These are phyloP conservation scores for Phytophthora constricta DNA, from an alignment of 352 stramenopile genomes.

Conservation along the genomic window DNA sequence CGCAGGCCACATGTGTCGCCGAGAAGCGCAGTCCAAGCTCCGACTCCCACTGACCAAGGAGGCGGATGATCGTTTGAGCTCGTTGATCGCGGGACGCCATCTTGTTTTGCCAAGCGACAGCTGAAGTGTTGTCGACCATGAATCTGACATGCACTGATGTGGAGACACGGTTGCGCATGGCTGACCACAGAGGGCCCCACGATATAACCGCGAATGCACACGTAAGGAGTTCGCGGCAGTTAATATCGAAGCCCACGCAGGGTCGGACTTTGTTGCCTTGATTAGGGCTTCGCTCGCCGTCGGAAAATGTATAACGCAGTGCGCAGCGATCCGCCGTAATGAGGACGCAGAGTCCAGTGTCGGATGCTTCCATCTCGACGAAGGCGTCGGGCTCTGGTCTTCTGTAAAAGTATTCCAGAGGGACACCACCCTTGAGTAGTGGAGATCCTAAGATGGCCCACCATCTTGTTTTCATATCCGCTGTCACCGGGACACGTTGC, in stretches of 20 bases:
- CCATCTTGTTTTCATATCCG: conserved; percentile 16
- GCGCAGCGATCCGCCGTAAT: background rate
- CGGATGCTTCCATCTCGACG: conserved; percentile 16
- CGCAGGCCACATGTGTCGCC: conserved; percentile 1
- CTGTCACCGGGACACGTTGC: background rate
- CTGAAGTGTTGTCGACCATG: conserved; percentile 21
- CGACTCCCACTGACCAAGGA: background rate
- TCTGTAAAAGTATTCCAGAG: conserved; percentile 2
- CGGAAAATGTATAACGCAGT: background rate
- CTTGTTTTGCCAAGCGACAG: conserved; percentile 9
- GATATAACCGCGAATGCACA: background rate
- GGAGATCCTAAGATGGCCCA: conserved; percentile 7
- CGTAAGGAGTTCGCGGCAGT: conserved; percentile 23
- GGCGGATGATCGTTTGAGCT: background rate
- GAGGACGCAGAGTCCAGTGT: conserved; percentile 11
- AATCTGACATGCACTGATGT: conserved; percentile 12
- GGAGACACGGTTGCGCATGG: background rate
- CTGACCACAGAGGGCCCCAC: background rate
- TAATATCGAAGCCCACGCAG: conserved; percentile 17
- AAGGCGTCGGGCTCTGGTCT: conserved; percentile 3
- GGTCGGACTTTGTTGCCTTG: background rate
- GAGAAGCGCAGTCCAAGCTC: conserved; percentile 1
- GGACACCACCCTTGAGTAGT: conserved; percentile 22
- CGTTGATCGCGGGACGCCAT: conserved; percentile 5
- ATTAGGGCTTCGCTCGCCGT: background rate